A percentile compares a stretch with the other conserved stretches of the same genome.
phyloP scores from a whole-genome alignment of 2,329 filamentous ascomycete species.

The Hymenoscyphus occultus region DNA sequence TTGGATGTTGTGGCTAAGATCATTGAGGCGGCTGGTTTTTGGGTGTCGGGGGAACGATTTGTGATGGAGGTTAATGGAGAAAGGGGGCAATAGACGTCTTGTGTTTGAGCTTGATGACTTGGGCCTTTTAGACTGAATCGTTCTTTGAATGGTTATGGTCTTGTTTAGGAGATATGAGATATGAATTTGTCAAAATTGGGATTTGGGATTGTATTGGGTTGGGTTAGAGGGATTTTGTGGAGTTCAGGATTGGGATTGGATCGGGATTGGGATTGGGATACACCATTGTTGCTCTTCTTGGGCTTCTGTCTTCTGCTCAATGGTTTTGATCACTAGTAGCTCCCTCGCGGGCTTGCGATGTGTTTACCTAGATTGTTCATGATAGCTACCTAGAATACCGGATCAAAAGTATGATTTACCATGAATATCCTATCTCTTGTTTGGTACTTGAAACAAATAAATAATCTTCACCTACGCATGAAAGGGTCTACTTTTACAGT shows the following conservation, averaged over 20 bases:
- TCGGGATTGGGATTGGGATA: not conserved
- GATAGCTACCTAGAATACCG: too few species aligned
- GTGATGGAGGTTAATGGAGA: conserved; percentile 20
- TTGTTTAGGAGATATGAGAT: not conserved
- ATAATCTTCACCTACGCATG: too few species aligned
- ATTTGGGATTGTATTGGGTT: not conserved
- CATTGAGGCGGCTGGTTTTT: conserved; percentile 73
- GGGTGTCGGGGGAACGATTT: conserved; percentile 40
- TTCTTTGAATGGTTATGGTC: too few species aligned
- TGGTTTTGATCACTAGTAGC: too few species aligned
- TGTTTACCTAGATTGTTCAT: too few species aligned
- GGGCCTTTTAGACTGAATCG: too few species aligned
- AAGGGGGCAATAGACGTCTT: not conserved
- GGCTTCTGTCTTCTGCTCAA: not conserved
- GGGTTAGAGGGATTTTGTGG: not conserved
- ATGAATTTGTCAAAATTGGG: not conserved
- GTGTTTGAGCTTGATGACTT: too few species aligned
- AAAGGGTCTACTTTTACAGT: too few species aligned
- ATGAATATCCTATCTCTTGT: too few species aligned
- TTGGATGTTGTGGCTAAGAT: conserved; percentile 65
- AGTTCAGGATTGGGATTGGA: not conserved
- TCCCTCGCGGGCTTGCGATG: too few species aligned
- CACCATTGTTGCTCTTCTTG: not conserved
- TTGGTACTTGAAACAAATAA: too few species aligned
- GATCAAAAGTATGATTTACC: too few species aligned